A percentile compares a stretch with the other conserved stretches of the same genome.
phyloP scores from a whole-genome alignment of 1,284 basidiomycete species.

The Paramarasmius palmivorus region DNA sequence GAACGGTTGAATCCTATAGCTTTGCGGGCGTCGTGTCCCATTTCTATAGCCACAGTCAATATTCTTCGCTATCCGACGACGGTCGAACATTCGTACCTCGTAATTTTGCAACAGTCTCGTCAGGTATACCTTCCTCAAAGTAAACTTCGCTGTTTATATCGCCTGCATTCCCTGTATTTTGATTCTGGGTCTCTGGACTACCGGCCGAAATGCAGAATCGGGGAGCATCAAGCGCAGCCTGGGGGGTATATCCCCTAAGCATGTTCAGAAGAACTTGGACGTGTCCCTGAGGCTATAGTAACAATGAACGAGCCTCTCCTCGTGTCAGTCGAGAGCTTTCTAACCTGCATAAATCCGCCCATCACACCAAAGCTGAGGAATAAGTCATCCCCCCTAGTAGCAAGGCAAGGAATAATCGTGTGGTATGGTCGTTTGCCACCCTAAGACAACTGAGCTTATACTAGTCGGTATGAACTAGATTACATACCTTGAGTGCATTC shows the following conservation, averaged over 20 bases:
- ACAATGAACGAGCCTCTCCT: background rate
- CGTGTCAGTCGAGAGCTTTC: conserved; percentile 4
- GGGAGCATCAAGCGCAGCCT: conserved; percentile 88
- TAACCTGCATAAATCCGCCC: conserved; percentile 93
- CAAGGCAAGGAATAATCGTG: conserved; percentile 94
- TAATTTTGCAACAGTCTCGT: conserved; percentile 61
- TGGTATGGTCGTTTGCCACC: conserved; percentile 92
- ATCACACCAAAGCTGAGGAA: conserved; percentile 92
- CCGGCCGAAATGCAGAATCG: conserved; percentile 95
- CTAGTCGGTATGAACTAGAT: background rate
- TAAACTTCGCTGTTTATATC: conserved; percentile 83
- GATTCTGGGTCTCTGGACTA: conserved; percentile 62
- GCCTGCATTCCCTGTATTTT: conserved; percentile 49
- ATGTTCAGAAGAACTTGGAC: conserved; percentile 93
- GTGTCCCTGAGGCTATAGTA: conserved; percentile 79
- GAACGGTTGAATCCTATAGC: conserved; percentile 63
- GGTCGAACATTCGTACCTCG: conserved; percentile 43
- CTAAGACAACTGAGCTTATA: conserved; percentile 28
- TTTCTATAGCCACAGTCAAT: conserved; percentile 39
- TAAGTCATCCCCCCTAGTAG: conserved; percentile 77
- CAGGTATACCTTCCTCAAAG: conserved; percentile 81
- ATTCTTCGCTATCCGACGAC: too few relatives aligned
- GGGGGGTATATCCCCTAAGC: conserved; percentile 81
- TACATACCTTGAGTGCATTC: conserved; percentile 67
- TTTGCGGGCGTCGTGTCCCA: conserved; percentile 83